A percentile compares a stretch with the other conserved stretches of the same genome.
Evolutionary conservation across 805 yeast genomes (phyloP).

Genomic region (Sugiyamaella mastotermitis): DNA sequence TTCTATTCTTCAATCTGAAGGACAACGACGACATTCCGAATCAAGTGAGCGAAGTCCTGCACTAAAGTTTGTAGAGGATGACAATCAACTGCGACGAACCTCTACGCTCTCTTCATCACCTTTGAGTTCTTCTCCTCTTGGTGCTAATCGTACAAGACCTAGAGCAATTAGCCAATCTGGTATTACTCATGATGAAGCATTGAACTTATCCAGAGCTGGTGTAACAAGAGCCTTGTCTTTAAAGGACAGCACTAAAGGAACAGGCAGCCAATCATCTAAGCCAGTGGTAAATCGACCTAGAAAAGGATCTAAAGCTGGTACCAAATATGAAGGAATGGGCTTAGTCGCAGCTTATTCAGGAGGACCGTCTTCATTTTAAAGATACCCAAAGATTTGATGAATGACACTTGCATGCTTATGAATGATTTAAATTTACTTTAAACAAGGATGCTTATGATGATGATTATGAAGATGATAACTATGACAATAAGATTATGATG

Average conservation of each 20-base stretch:
- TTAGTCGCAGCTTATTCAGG: slow-evolving; percentile 34
- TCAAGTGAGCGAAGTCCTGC: neutral
- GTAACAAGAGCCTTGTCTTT: neutral
- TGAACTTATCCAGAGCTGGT: slow-evolving; percentile 31
- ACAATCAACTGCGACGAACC: neutral
- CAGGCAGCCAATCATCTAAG: neutral
- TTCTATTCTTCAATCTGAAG: neutral
- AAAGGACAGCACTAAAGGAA: neutral
- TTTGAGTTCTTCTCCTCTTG: neutral
- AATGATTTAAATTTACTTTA: too few species aligned
- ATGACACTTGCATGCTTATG: too few species aligned
- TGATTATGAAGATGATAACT: slow-evolving; percentile 1
- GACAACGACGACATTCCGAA: neutral
- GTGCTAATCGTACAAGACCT: slow-evolving; percentile 7
- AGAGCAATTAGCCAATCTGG: slow-evolving; percentile 23
- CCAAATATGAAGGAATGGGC: slow-evolving; percentile 29
- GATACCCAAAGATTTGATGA: too few species aligned
- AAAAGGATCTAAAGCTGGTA: slow-evolving; percentile 8
- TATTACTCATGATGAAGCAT: slow-evolving; percentile 31
- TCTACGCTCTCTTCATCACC: too few species aligned
- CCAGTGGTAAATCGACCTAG: neutral
- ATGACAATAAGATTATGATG: neutral
- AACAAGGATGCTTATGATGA: neutral
- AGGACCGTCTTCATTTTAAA: slow-evolving; percentile 25
- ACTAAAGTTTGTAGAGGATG: neutral